Conservation (phyloP, 441 rosid species). For the Macaranga tanarius region DNA sequence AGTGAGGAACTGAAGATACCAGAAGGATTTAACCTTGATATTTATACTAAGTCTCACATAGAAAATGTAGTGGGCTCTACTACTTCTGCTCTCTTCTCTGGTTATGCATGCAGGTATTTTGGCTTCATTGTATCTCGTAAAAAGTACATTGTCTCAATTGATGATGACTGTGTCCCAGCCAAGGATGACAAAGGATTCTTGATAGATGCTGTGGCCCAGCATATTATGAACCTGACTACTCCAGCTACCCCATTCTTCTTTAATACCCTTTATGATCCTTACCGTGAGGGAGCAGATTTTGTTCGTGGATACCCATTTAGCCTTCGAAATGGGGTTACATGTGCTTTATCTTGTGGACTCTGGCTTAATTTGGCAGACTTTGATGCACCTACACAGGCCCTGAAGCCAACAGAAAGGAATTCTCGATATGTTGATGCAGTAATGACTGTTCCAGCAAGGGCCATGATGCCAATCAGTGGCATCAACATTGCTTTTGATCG, state of each 20-base stretch:
- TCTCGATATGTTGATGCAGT: constrained; percentile 83
- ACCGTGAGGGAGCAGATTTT: constrained; percentile 75
- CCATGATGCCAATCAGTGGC: constrained; percentile 81
- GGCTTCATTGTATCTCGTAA: constrained; percentile 82
- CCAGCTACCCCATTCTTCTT: constrained; percentile 97
- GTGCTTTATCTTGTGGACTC: constrained; percentile 88
- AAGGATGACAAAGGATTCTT: constrained; percentile 60
- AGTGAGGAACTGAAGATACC: constrained; percentile 80
- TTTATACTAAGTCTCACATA: constrained; percentile 70
- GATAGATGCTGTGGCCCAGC: constrained; percentile 78
- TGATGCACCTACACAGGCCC: constrained; percentile 97
- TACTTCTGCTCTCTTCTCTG: constrained; percentile 62
- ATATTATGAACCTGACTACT: constrained; percentile 56
- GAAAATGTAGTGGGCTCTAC: constrained; percentile 60
- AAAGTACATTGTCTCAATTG: constrained; percentile 76
- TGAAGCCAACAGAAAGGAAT: constrained; percentile 72
- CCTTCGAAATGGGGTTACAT: constrained; percentile 72
- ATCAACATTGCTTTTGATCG: constrained; percentile 86
- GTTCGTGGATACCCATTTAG: constrained; percentile 99
- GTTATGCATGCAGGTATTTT: constrained; percentile 86
- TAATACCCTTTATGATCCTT: constrained; percentile 92
- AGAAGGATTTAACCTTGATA: constrained; percentile 64
- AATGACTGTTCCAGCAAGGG: constrained; percentile 65
- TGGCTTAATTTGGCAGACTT: constrained; percentile 92
- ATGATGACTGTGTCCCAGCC: constrained; percentile 88